Conservation (phyloP, 2,329 filamentous ascomycete genomes). For the Lachnellula arida region DNA sequence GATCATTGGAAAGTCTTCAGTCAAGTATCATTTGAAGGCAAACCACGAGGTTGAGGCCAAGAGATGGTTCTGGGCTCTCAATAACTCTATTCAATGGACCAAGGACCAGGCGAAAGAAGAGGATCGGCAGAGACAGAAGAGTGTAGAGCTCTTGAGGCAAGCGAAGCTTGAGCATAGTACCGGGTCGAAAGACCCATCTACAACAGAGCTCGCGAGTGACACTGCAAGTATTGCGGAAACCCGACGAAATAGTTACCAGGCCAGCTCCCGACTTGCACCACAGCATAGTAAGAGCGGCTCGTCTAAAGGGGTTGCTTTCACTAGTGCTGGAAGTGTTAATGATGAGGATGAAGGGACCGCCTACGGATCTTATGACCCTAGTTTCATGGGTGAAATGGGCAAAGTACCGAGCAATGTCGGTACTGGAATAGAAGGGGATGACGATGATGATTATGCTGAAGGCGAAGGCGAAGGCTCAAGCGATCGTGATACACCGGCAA, state of each 20-base stretch:
- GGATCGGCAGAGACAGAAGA: conserved; percentile 67
- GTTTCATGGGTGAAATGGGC: conserved; percentile 39
- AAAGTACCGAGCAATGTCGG: conserved; percentile 24
- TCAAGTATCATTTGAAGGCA: conserved; percentile 96
- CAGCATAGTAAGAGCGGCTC: conserved; percentile 19
- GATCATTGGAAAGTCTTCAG: conserved; percentile 95
- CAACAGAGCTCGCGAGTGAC: conserved; percentile 21
- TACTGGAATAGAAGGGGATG: conserved; percentile 41
- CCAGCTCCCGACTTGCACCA: conserved; percentile 20
- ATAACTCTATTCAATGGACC: conserved; percentile 97
- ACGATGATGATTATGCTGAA: conserved; percentile 66
- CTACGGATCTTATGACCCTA: conserved; percentile 53
- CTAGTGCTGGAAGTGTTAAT: conserved; percentile 34
- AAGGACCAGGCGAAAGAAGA: conserved; percentile 96
- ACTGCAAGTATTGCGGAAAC: conserved; percentile 24
- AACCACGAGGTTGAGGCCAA: conserved; percentile 98
- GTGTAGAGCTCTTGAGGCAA: conserved; percentile 70
- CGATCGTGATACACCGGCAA: conserved; percentile 68
- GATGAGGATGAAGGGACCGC: conserved; percentile 49
- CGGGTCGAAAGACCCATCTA: conserved; percentile 31
- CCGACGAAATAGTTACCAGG: conserved; percentile 45
- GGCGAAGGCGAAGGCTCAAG: conserved; percentile 78
- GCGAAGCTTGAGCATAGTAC: conserved; percentile 69
- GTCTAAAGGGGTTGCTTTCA: conserved; percentile 28
- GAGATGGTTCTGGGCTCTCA: conserved; percentile 97